phyloP scores from a whole-genome alignment of 2,329 filamentous ascomycete genomes.

The Paracoccidioides lutzii region DNA sequence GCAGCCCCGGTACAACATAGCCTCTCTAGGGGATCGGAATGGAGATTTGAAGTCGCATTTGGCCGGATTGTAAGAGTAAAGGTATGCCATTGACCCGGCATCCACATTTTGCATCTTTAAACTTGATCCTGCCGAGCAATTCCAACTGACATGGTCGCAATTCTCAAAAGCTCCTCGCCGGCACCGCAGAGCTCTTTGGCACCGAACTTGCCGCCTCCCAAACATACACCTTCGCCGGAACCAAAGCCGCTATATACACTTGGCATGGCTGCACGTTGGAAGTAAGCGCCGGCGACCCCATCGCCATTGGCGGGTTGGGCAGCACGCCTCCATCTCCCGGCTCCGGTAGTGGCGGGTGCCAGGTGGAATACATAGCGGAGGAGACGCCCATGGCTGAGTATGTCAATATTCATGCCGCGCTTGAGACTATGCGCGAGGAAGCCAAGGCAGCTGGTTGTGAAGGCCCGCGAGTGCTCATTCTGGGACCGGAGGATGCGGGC shows the following conservation, averaged over 20 bases:
- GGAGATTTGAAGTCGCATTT: constrained; percentile 61
- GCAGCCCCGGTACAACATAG: constrained; percentile 35
- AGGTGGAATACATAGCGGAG: constrained; percentile 56
- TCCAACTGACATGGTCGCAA: no score
- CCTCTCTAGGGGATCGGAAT: constrained; percentile 57
- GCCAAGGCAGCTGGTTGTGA: constrained; percentile 39
- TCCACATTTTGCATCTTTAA: neutral
- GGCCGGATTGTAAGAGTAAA: constrained; percentile 41
- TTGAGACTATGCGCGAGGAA: constrained; percentile 58
- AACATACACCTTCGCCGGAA: constrained; percentile 66
- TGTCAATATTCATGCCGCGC: constrained; percentile 75
- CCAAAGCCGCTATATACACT: constrained; percentile 78
- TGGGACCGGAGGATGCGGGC: constrained; percentile 64
- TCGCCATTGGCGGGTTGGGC: constrained; percentile 15
- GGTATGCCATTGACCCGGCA: constrained; percentile 22
- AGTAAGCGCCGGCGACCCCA: constrained; percentile 49
- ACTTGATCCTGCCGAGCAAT: neutral
- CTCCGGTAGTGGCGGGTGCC: constrained; percentile 46
- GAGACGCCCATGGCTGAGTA: constrained; percentile 72
- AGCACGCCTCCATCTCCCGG: constrained; percentile 15
- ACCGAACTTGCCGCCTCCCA: constrained; percentile 77
- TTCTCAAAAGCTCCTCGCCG: constrained; percentile 50
- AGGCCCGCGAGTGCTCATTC: constrained; percentile 72
- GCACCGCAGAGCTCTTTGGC: constrained; percentile 86
- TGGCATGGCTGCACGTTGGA: constrained; percentile 85